Conservation (phyloP, 1,284 basidiomycete genomes). For the Sporisorium sorghi region DNA sequence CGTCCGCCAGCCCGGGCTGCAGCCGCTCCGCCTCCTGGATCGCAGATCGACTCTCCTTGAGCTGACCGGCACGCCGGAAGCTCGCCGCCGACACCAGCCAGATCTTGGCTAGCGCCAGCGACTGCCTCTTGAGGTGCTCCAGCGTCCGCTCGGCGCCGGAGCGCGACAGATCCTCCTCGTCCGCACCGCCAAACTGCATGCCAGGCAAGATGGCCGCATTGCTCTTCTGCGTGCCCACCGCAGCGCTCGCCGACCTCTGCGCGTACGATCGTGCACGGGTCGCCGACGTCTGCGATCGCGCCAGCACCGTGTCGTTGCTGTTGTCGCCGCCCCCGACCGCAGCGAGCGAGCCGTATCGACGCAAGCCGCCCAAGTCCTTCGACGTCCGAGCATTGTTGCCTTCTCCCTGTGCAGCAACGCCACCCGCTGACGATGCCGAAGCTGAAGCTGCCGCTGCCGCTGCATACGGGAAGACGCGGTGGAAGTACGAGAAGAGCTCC, state of each 20-base stretch:
- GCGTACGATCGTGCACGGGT: slow-evolving; percentile 35
- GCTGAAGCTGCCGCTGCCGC: slow-evolving; percentile 43
- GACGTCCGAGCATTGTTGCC: slow-evolving; percentile 17
- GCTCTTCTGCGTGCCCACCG: slow-evolving; percentile 13
- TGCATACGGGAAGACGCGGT: slow-evolving; percentile 54
- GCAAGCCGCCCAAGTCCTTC: slow-evolving; percentile 27
- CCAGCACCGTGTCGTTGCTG: slow-evolving; percentile 28
- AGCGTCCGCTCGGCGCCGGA: slow-evolving; percentile 30
- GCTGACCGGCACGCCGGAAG: slow-evolving; percentile 87
- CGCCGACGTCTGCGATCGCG: slow-evolving; percentile 27
- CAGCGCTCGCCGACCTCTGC: slow-evolving; percentile 22
- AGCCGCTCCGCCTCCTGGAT: slow-evolving; percentile 94
- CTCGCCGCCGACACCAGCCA: slow-evolving; percentile 96
- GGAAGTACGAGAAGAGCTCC: slow-evolving; percentile 85
- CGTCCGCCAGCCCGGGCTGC: slow-evolving; percentile 85
- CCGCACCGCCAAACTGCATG: slow-evolving; percentile 21
- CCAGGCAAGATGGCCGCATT: slow-evolving; percentile 32
- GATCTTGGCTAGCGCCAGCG: slow-evolving; percentile 77
- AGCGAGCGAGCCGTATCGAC: slow-evolving; percentile 39
- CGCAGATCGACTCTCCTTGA: slow-evolving; percentile 87
- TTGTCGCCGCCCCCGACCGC: slow-evolving; percentile 25
- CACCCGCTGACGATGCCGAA: slow-evolving; percentile 25
- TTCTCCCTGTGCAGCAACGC: background rate
- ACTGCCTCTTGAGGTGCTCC: slow-evolving; percentile 43
- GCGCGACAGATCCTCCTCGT: slow-evolving; percentile 30